These are phyloP conservation scores for Suillus fuscotomentosus DNA, from an alignment of 768 basidiomycete species.

Conservation along the genomic window DNA sequence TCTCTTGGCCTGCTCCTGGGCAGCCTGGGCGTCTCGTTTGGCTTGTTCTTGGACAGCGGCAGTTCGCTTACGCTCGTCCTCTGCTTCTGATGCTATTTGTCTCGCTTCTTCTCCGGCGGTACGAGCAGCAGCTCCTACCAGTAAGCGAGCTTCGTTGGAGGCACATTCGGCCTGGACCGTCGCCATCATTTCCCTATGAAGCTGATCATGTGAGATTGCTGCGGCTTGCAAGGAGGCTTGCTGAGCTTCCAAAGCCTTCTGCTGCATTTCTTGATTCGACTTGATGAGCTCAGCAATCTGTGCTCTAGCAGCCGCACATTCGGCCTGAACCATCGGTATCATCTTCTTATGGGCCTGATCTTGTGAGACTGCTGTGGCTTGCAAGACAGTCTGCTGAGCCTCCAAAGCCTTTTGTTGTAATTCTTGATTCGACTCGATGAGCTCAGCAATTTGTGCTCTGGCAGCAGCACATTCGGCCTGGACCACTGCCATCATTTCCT, in stretches of 20 bases:
- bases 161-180: background rate
- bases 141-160: conserved; percentile 5
- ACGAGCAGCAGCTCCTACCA: conserved; percentile 7
- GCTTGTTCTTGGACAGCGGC: conserved; percentile 10
- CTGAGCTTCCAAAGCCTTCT: background rate
- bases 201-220: background rate
- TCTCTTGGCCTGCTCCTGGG: too few relatives aligned
- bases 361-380: background rate
- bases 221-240: background rate
- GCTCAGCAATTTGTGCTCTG: background rate
- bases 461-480: background rate
- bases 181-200: conserved; percentile 1
- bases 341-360: background rate
- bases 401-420: background rate
- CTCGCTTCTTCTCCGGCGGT: conserved; percentile 2
- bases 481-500: background rate
- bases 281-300: background rate
- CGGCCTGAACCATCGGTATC: background rate
- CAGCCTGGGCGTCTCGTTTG: background rate
- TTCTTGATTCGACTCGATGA: background rate
- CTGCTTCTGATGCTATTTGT: conserved; percentile 1
- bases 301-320: background rate
- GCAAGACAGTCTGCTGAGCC: background rate
- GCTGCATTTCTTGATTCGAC: background rate
- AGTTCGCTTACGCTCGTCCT: conserved; percentile 11